Base-by-base conservation (phyloP, 192 early-diverging fungal species). In the Bifiguratus adelaidae region DNA sequence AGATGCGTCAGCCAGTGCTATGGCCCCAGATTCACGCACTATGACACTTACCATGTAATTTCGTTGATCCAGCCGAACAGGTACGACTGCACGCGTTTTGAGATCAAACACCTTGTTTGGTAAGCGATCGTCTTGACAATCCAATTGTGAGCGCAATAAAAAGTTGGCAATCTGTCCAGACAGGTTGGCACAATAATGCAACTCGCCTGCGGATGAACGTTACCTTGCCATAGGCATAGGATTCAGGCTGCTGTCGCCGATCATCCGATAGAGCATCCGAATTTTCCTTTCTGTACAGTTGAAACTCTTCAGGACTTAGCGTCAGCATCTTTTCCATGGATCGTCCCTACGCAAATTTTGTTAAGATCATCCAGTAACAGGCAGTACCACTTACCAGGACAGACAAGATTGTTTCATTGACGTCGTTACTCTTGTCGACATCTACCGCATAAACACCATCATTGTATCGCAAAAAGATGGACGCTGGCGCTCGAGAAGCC, bases 311-410 rank as follows among this genome's bases (percentile, higher is more conserved):
- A 3, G 76, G 80, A 19, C 69, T 55, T 5, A 68, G 62, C 0
- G 89, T 91, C 35, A 96, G 52, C 58, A 92, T 73, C 60, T 83
- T 85, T 53, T 96, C 92, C 64, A 96, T 73, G 6, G 88, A 85
- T 52, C 85, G 86, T 7, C 92, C 92, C 78, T 83, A 52, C 22
- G 13, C 7, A 18, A 19, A 0, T 3, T 24, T 35, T 19, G 7
- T 15, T 15, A 9, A 47, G 13, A 30, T 15, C 36, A 24, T 37
- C 27, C 18, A 28, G 35, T 38, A 7, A 0, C 11, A 29, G 25
- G 12, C 15, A 27, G 26, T 30, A 13, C 13, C 20, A 37, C 60
- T 44, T 66, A 82, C 81, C 65, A 91, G 55, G 2, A 76, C 52
- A 59, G 77, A 81, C 43, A 96, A 60, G 7, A 91, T 74, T 12